Base-by-base conservation (phyloP, 352 stramenopile genomes). In the Plasmopara viticola region DNA sequence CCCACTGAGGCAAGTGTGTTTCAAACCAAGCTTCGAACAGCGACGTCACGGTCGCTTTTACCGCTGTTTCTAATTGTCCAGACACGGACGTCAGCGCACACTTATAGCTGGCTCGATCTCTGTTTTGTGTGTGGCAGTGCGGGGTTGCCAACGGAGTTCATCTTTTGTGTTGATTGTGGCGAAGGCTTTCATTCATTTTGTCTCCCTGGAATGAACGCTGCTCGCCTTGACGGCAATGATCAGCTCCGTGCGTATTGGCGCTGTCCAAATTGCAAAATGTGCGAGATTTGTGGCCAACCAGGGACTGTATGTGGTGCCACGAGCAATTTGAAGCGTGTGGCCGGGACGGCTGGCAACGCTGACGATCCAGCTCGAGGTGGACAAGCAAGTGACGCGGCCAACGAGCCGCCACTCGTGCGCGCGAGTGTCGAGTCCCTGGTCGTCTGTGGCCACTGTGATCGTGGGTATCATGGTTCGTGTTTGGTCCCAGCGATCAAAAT, bases 101-200 rank as follows among this genome's bases (percentile, higher is more conserved):
- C 68, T n/a, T 87, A 75, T 44, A 78, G 74, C 25, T 98, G 93
- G 92, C 54, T 97, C 38, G 95, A 98, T 66, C 64, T 90, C 42
- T 98, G 95, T 56, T 72, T 86, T 6, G 68, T 87, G 10, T 98
- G 95, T 46, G 91, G 90, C 10, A 96, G 79, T 38, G 84, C 84
- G 17, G 91, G 91, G 4, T 60, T 88, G 9, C 49, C 64, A 4
- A 72, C 74, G 37, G 78, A 82, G 1, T 85, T 98, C 55, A 66
- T 98, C 6, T 98, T 98, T 58, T 98, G 95, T 52, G 72, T 97
- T 10, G 95, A 98, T 61, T 98, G 95, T 53, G 95, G 95, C 34
- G 95, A 98, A 78, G 84, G 78, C 0, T 97, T 96, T 51, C 95
- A 98, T 64, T 71, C 71, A 1, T 98, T 97, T 64, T 98, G 95